Conservation (phyloP, 345 rosid genomes). For the Hevea brasiliensis region DNA sequence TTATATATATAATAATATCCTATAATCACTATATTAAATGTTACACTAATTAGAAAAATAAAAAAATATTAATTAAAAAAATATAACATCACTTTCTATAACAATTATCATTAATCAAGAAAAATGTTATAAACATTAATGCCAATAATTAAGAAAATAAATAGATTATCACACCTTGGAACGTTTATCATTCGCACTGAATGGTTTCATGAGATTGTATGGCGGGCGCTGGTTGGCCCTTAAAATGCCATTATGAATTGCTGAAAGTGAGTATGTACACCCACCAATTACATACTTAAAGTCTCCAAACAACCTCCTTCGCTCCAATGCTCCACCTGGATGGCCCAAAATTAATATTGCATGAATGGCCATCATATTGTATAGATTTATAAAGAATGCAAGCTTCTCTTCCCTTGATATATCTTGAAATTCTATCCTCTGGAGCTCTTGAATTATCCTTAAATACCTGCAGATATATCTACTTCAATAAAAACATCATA, state of each 20-base stretch:
- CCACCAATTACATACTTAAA: slow-evolving; percentile 83
- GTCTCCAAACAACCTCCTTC: slow-evolving; percentile 68
- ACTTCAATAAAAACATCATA: slow-evolving; percentile 10
- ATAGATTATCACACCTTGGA: slow-evolving; percentile 41
- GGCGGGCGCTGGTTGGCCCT: slow-evolving; percentile 80
- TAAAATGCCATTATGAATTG: slow-evolving; percentile 81
- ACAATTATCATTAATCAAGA: neutral
- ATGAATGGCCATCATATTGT: slow-evolving; percentile 89
- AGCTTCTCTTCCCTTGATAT: slow-evolving; percentile 75
- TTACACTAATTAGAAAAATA: too few species aligned
- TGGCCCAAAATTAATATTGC: slow-evolving; percentile 69
- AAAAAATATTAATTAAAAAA: too few species aligned
- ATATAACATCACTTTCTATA: too few species aligned
- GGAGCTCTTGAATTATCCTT: slow-evolving; percentile 78
- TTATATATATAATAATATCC: too few species aligned
- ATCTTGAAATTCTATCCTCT: slow-evolving; percentile 65
- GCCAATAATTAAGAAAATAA: neutral
- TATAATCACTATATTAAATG: too few species aligned
- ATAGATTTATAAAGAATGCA: slow-evolving; percentile 79
- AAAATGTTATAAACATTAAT: neutral
- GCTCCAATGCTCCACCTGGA: slow-evolving; percentile 70
- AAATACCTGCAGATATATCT: slow-evolving; percentile 49
- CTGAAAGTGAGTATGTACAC: slow-evolving; percentile 68
- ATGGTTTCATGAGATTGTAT: slow-evolving; percentile 76
- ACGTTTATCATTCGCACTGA: slow-evolving; percentile 68